Conservation (phyloP, 306 rosid species). For the Pyrus pyrifolia region DNA sequence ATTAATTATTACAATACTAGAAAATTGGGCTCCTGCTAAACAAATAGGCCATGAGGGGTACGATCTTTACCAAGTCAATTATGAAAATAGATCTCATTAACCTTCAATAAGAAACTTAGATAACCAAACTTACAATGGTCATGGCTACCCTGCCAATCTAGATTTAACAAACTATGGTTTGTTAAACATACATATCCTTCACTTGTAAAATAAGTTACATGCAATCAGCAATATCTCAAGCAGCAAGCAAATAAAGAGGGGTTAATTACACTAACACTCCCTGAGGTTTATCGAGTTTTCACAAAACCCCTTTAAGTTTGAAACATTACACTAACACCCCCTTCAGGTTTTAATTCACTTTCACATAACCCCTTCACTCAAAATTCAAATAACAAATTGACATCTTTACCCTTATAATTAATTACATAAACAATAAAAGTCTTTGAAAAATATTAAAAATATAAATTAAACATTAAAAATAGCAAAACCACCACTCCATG, state of each 20-base stretch:
- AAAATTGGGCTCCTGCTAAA: neutral
- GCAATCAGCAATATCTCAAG: neutral
- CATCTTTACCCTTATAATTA: too few species aligned
- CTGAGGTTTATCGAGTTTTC: too few species aligned
- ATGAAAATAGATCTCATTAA: neutral
- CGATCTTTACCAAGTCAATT: neutral
- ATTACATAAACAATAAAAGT: too few species aligned
- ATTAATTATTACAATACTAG: neutral
- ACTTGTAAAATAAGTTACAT: neutral
- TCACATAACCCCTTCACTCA: too few species aligned
- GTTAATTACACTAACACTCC: too few species aligned
- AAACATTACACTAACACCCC: too few species aligned
- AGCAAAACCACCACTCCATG: too few species aligned
- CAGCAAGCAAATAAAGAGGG: neutral
- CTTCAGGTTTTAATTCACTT: too few species aligned
- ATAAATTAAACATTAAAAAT: too few species aligned
- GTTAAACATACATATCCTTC: neutral
- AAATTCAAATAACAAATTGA: too few species aligned
- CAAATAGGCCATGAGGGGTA: neutral
- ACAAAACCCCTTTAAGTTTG: too few species aligned
- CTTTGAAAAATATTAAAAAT: too few species aligned
- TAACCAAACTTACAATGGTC: neutral
- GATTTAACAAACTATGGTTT: neutral
- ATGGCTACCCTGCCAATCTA: neutral
- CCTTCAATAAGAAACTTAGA: neutral